Conservation (phyloP, 2,329 filamentous ascomycete genomes). For the Fusarium clavum region DNA sequence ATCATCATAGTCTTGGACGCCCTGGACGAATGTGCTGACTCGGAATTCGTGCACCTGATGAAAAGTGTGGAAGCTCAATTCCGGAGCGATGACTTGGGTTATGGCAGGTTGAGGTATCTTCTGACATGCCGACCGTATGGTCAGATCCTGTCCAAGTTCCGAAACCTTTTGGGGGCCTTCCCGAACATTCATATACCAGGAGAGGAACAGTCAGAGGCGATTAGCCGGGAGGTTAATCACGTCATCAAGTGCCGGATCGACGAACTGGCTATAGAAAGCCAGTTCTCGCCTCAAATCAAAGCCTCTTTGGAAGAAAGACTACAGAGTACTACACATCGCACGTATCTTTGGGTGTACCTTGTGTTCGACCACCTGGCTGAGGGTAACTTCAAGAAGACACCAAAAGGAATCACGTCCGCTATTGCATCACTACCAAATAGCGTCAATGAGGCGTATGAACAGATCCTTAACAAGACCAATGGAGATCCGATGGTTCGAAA, state of each 20-base stretch:
- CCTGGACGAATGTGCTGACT: not conserved
- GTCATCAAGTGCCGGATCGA: conserved; percentile 50
- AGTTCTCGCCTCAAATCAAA: no score
- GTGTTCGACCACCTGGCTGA: conserved; percentile 49
- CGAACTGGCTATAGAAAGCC: not conserved
- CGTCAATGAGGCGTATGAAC: conserved; percentile 48
- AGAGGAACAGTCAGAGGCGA: conserved; percentile 51
- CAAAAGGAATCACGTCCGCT: conserved; percentile 26
- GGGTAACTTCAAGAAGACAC: conserved; percentile 38
- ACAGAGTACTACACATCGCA: conserved; percentile 45
- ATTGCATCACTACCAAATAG: conserved; percentile 44
- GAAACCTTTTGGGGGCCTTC: conserved; percentile 30
- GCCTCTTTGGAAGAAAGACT: conserved; percentile 30
- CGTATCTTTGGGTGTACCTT: conserved; percentile 55
- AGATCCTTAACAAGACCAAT: conserved; percentile 43
- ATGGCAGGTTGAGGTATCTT: conserved; percentile 49
- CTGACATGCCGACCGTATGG: conserved; percentile 53
- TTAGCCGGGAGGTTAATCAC: conserved; percentile 51
- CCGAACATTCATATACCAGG: conserved; percentile 51
- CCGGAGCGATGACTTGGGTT: rapidly evolving
- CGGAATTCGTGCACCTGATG: conserved; percentile 34
- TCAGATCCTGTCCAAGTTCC: conserved; percentile 45
- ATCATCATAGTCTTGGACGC: conserved; percentile 35
- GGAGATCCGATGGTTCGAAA: conserved; percentile 26
- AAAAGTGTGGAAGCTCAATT: conserved; percentile 9